Evolutionary conservation across 495 filamentous ascomycete genomes (phyloP), one percentile per base, ranked within the genome.

Genomic region (Penicillium taxi): DNA sequence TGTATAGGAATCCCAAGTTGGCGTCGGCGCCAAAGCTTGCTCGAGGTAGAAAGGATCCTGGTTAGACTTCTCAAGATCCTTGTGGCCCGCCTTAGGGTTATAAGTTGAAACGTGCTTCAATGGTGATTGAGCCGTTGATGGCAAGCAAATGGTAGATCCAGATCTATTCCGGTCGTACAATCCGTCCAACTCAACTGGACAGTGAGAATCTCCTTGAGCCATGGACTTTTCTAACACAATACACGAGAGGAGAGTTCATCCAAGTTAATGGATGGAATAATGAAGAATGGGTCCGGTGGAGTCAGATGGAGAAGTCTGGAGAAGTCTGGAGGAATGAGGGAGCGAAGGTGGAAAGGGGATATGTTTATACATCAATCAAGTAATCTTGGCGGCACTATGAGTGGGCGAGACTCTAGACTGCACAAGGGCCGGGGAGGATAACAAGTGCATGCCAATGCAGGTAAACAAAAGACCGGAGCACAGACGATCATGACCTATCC

Each of bases 41-140:
- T 70, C 66, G 12, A 70, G 59, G 33, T 70, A 70, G 45, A 70
- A 70, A 2, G 66, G 66, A 37, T 69, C 66, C 9, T 50, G 52
- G 28, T 66, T 65, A 15, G 64, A 53, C 8, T 70, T 64, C 40
- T 68, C 64, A 2, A 59, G 25, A 3, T 47, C 55, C 31, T 56
- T 55, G 0, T 48, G 39, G 0, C 54, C 56, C 3, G 45, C 47
- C 26, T 47, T 41, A 0, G 63, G 61, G 27, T 58, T 55, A 32
- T 63, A 67, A 17, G 54, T 60, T 1, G 63, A 65, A n/a, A 41
- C 49, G 26, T 54, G 52, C 42, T 58, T 62, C n/a, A 39, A 27
- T 1, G 57, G 57, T 2, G 57, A 61, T n/a, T n/a, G n/a, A n/a
- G n/a, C n/a, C 3, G 56, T 47, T 8, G 55, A 50, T 6, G 63